Base-by-base conservation (phyloP, 139 green algal species). In the Chara braunii region DNA sequence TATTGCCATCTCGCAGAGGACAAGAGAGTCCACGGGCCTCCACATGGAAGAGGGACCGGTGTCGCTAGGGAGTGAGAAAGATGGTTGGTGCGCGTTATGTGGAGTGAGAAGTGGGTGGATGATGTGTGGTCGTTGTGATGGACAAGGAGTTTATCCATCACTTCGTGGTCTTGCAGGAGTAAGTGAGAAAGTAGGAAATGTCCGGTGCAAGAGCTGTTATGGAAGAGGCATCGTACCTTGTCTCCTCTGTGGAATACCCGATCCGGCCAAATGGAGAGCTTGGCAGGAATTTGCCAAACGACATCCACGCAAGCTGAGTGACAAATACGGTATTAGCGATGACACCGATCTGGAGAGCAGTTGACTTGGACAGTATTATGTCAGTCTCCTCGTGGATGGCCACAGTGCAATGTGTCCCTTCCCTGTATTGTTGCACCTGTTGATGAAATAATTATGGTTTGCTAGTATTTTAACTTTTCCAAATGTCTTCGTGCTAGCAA, bases 51-150 rank as follows among this genome's bases (percentile, higher is more conserved):
- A 48, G 18, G 40, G 18, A 18, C 40, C 40, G 18, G 40, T 48
- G 40, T 18, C 40, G 18, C 18, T 48, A 48, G 40, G 40, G 18
- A 48, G 18, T 18, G 18, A 48, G 18, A 18, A 48, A 18, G 60
- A 18, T 18, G 65, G 65, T 32, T 74, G 65, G 65, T 74, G 65
- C 2, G 33, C 55, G n/a, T 23, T 74, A 24, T 74, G 65, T 42
- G 53, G 65, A 12, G 30, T 23, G 11, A 7, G 30, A 3, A 42
- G 23, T 12, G 55, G 65, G 11, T 74, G 65, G 65, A 30, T 58
- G 57, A 33, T 70, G 45, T 74, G 65, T 35, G 65, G 65, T 26
- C 29, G 29, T 14, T 74, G 65, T 37, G 26, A 32, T 12, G 65
- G 65, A 14, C 32, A 30, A 12, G 65, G 65, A 29, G 65, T 18